A percentile compares a stretch with the other conserved stretches of the same genome.
phyloP scores from a whole-genome alignment of 495 filamentous ascomycete genomes.

The Xylaria venustula region DNA sequence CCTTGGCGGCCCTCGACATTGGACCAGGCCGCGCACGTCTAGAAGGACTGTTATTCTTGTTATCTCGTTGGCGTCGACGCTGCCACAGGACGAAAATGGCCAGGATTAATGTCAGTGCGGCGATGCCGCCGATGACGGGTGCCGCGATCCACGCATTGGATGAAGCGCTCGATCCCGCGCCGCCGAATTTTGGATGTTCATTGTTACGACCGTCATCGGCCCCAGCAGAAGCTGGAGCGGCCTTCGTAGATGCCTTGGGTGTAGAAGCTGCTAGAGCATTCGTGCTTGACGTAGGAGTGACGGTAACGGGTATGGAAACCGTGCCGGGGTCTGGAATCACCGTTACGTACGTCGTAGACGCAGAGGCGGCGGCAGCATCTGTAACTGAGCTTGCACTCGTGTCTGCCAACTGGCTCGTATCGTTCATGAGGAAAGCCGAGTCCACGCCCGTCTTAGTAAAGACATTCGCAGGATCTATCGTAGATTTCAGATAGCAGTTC shows the following conservation, averaged over 20 bases:
- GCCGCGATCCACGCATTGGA: constrained; percentile 39
- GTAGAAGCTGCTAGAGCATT: background rate
- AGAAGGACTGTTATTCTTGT: no score
- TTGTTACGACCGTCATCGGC: background rate
- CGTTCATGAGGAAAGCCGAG: constrained; percentile 23
- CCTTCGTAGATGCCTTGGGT: background rate
- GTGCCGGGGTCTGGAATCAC: background rate
- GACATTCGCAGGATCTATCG: constrained; percentile 12
- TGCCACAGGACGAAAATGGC: constrained; percentile 37
- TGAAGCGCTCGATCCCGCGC: background rate
- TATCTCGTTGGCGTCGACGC: constrained; percentile 21
- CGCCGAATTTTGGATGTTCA: background rate
- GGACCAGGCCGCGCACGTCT: no score
- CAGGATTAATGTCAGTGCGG: constrained; percentile 33
- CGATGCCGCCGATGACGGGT: constrained; percentile 37
- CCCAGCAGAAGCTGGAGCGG: background rate
- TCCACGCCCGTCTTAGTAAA: constrained; percentile 26
- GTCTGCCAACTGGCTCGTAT: background rate
- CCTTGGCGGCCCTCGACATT: background rate
- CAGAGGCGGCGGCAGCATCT: background rate
- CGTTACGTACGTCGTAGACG: background rate
- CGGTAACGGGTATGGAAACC: constrained; percentile 2
- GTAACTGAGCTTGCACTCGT: constrained; percentile 1
- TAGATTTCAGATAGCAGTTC: constrained; percentile 39
- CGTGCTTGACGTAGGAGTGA: background rate